Evolutionary conservation across 306 rosid genomes (phyloP).

Genomic region (Sicyos edulis): DNA sequence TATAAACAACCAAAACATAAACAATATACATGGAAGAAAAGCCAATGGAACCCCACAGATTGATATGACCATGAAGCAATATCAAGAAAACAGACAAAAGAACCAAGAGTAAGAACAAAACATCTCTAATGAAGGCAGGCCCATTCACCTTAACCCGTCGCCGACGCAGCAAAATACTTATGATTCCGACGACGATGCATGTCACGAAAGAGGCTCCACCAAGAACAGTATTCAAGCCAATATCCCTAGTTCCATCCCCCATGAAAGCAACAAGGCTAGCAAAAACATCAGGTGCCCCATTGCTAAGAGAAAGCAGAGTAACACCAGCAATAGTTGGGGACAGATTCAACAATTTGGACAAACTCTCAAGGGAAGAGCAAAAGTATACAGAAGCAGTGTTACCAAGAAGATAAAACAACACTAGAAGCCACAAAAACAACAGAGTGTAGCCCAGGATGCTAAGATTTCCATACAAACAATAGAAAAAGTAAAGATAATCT

Average conservation of each 20-base stretch:
- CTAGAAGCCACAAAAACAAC: conserved; percentile 52
- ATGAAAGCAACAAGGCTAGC: conserved; percentile 62
- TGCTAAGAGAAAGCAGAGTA: conserved; percentile 78
- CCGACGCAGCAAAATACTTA: conserved; percentile 40
- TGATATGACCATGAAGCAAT: conserved; percentile 44
- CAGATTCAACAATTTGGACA: conserved; percentile 50
- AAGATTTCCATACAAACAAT: conserved; percentile 46
- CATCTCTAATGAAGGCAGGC: conserved; percentile 52
- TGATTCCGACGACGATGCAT: conserved; percentile 54
- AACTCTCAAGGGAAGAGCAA: conserved; percentile 56
- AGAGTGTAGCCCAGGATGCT: conserved; percentile 38
- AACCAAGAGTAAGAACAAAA: conserved; percentile 52
- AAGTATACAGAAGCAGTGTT: conserved; percentile 81
- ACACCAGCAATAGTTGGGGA: conserved; percentile 91
- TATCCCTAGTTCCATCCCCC: conserved; percentile 38
- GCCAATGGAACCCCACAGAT: conserved; percentile 51
- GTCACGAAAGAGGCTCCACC: conserved; percentile 77
- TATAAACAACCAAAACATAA: conserved; percentile 55
- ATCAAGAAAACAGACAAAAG: conserved; percentile 40
- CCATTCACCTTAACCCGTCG: conserved; percentile 36
- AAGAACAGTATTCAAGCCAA: conserved; percentile 65
- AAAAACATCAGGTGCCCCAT: conserved; percentile 87
- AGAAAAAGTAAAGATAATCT: conserved; percentile 58
- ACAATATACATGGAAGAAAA: conserved; percentile 49
- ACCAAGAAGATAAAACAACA: conserved; percentile 67